These are phyloP conservation scores for Pseudozyma thailandica DNA, from an alignment of 1,284 basidiomycete genomes.

Conservation along the genomic window DNA sequence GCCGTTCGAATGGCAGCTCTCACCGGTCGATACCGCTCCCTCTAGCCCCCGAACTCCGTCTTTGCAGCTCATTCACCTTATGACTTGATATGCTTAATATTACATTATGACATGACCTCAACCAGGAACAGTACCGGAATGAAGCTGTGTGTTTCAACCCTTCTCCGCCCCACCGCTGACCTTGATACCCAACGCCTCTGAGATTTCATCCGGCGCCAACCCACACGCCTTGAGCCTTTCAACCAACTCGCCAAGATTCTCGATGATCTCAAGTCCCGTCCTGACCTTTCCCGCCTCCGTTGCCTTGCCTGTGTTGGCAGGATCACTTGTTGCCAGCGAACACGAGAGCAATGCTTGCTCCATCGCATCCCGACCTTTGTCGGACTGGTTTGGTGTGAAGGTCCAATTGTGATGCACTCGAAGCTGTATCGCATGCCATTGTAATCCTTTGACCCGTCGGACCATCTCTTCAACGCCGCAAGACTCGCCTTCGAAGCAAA, in stretches of 20 bases:
- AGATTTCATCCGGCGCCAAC: constrained; percentile 25
- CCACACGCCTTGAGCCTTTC: constrained; percentile 15
- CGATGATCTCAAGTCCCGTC: constrained; percentile 45
- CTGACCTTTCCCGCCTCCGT: constrained; percentile 16
- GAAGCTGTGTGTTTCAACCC: neutral
- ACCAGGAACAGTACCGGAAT: neutral
- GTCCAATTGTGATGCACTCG: constrained; percentile 27
- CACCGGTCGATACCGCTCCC: constrained; percentile 22
- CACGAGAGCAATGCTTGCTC: constrained; percentile 36
- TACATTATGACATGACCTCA: neutral
- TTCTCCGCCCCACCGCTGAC: constrained; percentile 1
- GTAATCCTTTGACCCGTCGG: constrained; percentile 44
- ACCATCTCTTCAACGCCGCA: constrained; percentile 51
- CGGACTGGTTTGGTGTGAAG: constrained; percentile 5
- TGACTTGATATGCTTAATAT: neutral
- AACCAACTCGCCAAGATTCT: constrained; percentile 39
- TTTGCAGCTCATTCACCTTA: neutral
- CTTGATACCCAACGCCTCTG: constrained; percentile 21
- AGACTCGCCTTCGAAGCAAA: constrained; percentile 52
- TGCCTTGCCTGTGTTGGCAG: constrained; percentile 11
- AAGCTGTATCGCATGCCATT: constrained; percentile 53
- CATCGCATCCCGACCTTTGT: neutral
- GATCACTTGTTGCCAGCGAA: constrained; percentile 14
- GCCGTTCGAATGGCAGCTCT: constrained; percentile 47
- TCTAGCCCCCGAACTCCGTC: constrained; percentile 2